A percentile compares a stretch with the other conserved stretches of the same genome.
phyloP scores from a whole-genome alignment of 2,329 filamentous ascomycete species.

The Cladosporium phlei region DNA sequence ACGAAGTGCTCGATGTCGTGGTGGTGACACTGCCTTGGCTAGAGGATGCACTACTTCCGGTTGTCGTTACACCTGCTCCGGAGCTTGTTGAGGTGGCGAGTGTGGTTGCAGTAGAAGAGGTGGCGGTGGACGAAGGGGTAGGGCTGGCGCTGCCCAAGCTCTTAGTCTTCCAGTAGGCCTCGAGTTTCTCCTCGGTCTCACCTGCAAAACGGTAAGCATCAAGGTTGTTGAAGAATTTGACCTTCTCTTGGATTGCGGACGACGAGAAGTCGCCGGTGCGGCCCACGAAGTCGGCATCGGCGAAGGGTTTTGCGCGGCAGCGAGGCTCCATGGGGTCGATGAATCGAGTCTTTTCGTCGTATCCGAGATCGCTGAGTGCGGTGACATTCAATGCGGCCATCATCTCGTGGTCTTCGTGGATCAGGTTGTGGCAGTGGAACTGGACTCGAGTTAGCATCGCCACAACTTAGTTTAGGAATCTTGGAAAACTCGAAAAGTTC shows the following conservation, averaged over 20 bases:
- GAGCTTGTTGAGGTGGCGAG: constrained; percentile 6
- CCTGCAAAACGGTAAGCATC: constrained; percentile 29
- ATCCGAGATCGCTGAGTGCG: constrained; percentile 30
- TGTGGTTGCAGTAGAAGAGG: neutral
- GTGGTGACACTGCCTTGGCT: neutral
- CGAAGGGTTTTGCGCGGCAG: constrained; percentile 23
- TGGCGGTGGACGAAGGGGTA: neutral
- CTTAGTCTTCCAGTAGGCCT: constrained; percentile 25
- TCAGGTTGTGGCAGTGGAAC: constrained; percentile 42
- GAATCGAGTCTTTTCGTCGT: constrained; percentile 26
- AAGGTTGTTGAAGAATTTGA: constrained; percentile 30
- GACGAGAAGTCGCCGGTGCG: constrained; percentile 16
- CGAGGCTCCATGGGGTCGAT: constrained; percentile 21
- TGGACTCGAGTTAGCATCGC: neutral
- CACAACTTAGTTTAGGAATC: too few relatives aligned
- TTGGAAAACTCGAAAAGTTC: too few relatives aligned
- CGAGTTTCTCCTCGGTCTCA: constrained; percentile 28
- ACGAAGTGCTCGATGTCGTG: neutral
- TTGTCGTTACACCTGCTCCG: neutral
- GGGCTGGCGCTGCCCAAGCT: constrained; percentile 1
- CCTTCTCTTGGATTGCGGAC: constrained; percentile 27
- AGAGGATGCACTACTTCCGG: neutral
- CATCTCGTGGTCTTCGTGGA: constrained; percentile 44
- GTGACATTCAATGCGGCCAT: constrained; percentile 43
- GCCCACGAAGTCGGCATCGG: constrained; percentile 7